Percentiles rank a stretch among this genome's conserved stretches.
These are phyloP conservation scores for Erodium moschatum DNA, from an alignment of 441 rosid species.

Conservation along the genomic window DNA sequence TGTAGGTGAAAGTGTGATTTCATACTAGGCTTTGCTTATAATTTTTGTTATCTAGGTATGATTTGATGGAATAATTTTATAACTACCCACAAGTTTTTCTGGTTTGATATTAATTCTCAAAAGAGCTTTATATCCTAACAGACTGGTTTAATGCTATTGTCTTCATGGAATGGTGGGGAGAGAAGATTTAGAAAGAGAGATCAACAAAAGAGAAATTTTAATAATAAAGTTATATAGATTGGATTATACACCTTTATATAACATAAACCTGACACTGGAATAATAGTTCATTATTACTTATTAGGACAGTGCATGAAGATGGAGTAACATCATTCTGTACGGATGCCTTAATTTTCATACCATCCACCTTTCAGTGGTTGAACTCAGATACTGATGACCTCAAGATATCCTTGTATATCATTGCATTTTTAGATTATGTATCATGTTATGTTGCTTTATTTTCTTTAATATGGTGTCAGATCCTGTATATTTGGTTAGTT, in stretches of 20 bases:
- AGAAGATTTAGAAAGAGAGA: too few species aligned
- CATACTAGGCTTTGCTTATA: not conserved
- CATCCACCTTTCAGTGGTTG: not conserved
- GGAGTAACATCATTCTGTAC: not conserved
- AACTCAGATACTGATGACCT: not conserved
- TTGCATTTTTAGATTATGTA: not conserved
- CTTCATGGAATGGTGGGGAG: not conserved
- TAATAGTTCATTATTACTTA: not conserved
- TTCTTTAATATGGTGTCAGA: not conserved
- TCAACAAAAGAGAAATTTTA: too few species aligned
- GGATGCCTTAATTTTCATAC: not conserved
- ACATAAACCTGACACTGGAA: too few species aligned
- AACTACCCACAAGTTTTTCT: not conserved
- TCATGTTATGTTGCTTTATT: not conserved
- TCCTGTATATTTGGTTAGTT: not conserved
- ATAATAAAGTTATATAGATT: too few species aligned
- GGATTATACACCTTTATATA: too few species aligned
- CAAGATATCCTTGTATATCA: not conserved
- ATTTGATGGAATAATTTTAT: not conserved
- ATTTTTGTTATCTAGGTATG: not conserved
- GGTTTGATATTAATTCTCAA: not conserved
- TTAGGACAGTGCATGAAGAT: not conserved
- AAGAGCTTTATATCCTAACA: not conserved
- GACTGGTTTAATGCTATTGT: not conserved
- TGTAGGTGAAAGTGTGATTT: not conserved